These are phyloP conservation scores for Didymella arachidicola DNA, from an alignment of 2,329 filamentous ascomycete genomes.

Conservation along the genomic window DNA sequence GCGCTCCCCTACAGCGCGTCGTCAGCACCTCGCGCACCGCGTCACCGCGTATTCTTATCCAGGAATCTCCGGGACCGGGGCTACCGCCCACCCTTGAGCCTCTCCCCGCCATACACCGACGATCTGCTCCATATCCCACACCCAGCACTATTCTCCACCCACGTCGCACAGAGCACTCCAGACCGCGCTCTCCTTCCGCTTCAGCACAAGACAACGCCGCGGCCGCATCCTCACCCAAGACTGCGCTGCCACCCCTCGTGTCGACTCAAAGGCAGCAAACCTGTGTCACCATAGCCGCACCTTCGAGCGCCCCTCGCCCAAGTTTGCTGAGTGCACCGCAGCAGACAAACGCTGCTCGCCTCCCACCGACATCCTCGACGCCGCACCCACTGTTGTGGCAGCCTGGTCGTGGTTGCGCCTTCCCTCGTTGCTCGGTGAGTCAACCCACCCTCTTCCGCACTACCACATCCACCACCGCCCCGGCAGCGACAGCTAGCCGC, in stretches of 20 bases:
- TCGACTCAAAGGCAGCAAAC: conserved; percentile 39
- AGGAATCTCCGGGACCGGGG: conserved; percentile 22
- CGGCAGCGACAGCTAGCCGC: conserved; percentile 23
- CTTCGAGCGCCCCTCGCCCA: conserved; percentile 22
- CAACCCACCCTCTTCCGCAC: conserved; percentile 31
- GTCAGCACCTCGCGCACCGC: conserved; percentile 12
- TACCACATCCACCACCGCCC: conserved; percentile 15
- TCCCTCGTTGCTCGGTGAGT: conserved; percentile 43
- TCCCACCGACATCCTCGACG: conserved; percentile 16
- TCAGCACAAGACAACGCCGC: conserved; percentile 10
- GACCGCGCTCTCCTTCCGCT: conserved; percentile 21
- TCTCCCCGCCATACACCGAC: conserved; percentile 42
- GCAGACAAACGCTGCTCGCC: conserved; percentile 22
- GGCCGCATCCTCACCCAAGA: conserved; percentile 5
- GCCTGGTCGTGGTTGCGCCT: conserved; percentile 16
- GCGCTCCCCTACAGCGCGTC: conserved; percentile 14
- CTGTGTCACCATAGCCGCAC: conserved; percentile 34
- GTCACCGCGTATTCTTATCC: conserved; percentile 7
- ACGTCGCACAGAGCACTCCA: conserved; percentile 28
- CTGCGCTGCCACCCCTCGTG: conserved; percentile 25
- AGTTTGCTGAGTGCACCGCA: conserved; percentile 32
- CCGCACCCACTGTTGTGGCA: conserved; percentile 7
- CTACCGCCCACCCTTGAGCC: conserved; percentile 32
- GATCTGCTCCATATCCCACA: conserved; percentile 34
- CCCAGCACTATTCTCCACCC: conserved; percentile 24